These are phyloP conservation scores for Aspergillus hancockii DNA, from an alignment of 495 filamentous ascomycete species.

Conservation along the genomic window DNA sequence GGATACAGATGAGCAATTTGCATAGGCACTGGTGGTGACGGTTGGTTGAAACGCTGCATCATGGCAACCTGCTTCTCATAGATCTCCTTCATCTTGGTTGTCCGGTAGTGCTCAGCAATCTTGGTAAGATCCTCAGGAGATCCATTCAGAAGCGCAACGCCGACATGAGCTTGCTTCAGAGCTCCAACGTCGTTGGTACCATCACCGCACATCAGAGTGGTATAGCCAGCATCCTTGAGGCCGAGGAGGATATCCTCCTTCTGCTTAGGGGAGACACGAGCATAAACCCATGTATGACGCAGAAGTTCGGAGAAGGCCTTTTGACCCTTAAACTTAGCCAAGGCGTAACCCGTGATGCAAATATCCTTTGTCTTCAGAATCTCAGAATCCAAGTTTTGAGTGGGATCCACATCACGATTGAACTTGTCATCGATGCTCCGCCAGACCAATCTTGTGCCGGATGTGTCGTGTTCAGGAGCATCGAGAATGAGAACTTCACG, in stretches of 20 bases:
- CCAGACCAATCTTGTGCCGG: conserved; percentile 85
- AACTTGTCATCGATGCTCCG: conserved; percentile 90
- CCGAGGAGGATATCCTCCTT: conserved; percentile 98
- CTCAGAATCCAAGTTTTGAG: conserved; percentile 73
- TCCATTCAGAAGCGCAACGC: conserved; percentile 93
- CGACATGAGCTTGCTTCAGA: conserved; percentile 97
- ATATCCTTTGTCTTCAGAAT: conserved; percentile 88
- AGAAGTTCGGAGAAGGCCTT: conserved; percentile 70
- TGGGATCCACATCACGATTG: conserved; percentile 84
- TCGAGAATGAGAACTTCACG: conserved; percentile 93
- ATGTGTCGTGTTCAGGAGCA: conserved; percentile 85
- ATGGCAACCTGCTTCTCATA: conserved; percentile 93
- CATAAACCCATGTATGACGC: conserved; percentile 95
- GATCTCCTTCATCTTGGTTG: conserved; percentile 95
- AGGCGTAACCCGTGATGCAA: conserved; percentile 92
- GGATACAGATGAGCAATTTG: conserved; percentile 95
- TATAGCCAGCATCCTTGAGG: conserved; percentile 94
- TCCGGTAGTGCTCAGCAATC: conserved; percentile 90
- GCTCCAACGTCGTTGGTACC: conserved; percentile 98
- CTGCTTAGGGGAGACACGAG: conserved; percentile 95
- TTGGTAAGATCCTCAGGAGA: conserved; percentile 85
- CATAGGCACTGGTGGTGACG: conserved; percentile 81
- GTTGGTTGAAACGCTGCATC: conserved; percentile 93
- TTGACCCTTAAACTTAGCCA: conserved; percentile 85
- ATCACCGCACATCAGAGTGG: conserved; percentile 97